Evolutionary conservation across 2,329 filamentous ascomycete species (phyloP).

Genomic region (Ophiostoma novo-ulmi): DNA sequence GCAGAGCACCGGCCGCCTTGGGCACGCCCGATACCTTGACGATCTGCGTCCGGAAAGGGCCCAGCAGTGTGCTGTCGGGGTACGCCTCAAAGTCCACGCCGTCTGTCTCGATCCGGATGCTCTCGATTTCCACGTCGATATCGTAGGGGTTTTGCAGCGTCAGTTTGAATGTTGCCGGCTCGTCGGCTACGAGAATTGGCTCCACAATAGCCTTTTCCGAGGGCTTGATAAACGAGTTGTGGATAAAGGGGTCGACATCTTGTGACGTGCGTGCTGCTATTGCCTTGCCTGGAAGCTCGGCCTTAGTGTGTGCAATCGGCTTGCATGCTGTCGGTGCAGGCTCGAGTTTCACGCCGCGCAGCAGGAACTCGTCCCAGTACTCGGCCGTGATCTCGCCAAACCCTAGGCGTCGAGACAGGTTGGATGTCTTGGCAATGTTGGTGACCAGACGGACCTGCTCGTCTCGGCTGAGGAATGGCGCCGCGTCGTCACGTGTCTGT

Average conservation of each 20-base stretch:
- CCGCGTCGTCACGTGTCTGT: constrained; percentile 61
- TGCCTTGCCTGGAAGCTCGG: constrained; percentile 44
- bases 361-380: constrained; percentile 95
- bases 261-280: constrained; percentile 48
- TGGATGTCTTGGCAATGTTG: constrained; percentile 79
- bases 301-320: constrained; percentile 61
- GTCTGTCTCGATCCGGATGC: constrained; percentile 66
- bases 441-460: constrained; percentile 81
- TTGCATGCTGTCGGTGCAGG: constrained; percentile 54
- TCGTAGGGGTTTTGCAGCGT: constrained; percentile 93
- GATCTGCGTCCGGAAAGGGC: constrained; percentile 77
- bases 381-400: constrained; percentile 66
- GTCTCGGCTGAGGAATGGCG: constrained; percentile 67
- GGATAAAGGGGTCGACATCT: constrained; percentile 80
- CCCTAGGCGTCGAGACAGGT: constrained; percentile 70
- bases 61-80: constrained; percentile 62
- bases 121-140: constrained; percentile 84
- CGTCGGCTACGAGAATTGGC: constrained; percentile 69
- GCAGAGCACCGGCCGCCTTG: constrained; percentile 60
- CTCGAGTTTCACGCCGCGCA: constrained; percentile 70
- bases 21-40: constrained; percentile 67
- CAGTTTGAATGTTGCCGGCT: constrained; percentile 71
- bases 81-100: constrained; percentile 68
- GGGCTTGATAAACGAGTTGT: constrained; percentile 82
- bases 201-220: constrained; percentile 56